Evolutionary conservation across 768 basidiomycete genomes (phyloP), one percentile per base, ranked within the genome.

Genomic region (Guyanaporus albipodus): DNA sequence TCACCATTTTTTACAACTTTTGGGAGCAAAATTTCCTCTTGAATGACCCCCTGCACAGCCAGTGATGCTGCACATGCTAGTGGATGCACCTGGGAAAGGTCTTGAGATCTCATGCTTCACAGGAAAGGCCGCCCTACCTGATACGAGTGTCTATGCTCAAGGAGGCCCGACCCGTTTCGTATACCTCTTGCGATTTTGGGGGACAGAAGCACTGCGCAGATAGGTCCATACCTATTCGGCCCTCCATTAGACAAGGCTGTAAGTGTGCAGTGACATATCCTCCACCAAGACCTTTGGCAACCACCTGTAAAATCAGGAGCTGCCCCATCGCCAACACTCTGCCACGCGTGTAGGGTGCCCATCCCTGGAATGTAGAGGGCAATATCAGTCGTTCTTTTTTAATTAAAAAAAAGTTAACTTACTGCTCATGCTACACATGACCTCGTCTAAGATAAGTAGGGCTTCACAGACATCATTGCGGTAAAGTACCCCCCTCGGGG

Each of bases 361-460:
- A 92, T 88, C 23, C 89, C 87, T 90, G 51, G n/a, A n/a, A n/a
- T n/a, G n/a, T n/a, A 19, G 8, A 35, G 26, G 42, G 32, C 10
- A 8, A 11, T n/a, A n/a, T n/a, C n/a, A n/a, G n/a, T n/a, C n/a
- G n/a, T n/a, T n/a, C n/a, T n/a, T n/a, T n/a, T n/a, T 36, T n/a
- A 23, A 14, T 14, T 6, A 21, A 29, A 21, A 37, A 15, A 38
- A 45, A 21, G 32, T 42, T 27, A 31, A 73, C 86, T 67, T 61
- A 85, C 90, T 80, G 47, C 91, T 89, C 85, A 92, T 91, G 35
- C 90, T 90, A 60, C 83, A 82, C 91, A 94, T 92, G 37, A 92
- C 87, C 67, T 94, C 92, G 58, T 95, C 92, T 28, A 92, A 75
- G 33, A 93, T 89, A 64, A 92, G 84, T 15, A 95, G 66, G 33